Base-by-base conservation (phyloP, 345 rosid species). In the Gynandropsis gynandra region DNA sequence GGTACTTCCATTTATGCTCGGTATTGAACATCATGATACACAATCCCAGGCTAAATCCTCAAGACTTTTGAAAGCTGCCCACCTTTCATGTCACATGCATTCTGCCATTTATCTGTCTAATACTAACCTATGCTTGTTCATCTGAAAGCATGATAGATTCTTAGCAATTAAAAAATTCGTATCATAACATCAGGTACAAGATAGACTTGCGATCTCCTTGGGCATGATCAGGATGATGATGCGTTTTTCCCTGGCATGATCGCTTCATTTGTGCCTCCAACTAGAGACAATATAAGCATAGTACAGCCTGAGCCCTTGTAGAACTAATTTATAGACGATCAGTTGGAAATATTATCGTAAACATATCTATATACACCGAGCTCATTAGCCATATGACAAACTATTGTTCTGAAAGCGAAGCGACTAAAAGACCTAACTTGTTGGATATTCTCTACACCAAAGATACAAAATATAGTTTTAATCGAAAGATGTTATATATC, bases 1-100 rank as follows among this genome's bases (percentile, higher is more conserved):
- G 95, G 98, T 92, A 55, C 37, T 69, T 50, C 19, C 20, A 50
- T 47, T 49, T 57, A 37, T 37, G 29, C 29, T 5, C 29, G n/a
- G n/a, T n/a, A 24, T 24, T 2, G 29, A 24, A 5, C 54, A 37
- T 51, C 42, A 57, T 31, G 13, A 27, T 43, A 21, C 57, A 50
- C 17, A 14, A 42, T 14, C 5, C 12, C 47, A 4, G 13, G n/a
- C 24, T 21, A 1, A 27, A 24, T 27, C 38, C 29, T 24, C n/a
- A 24, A 24, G 29, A 47, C 39, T 39, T 48, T 39, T 47, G 19
- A 9, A 19, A 10, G 9, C 10, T 6, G 40, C 29, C 27, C 46
- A 9, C 45, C 21, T 13, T 54, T 35, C 48, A 39, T 53, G 47
- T 14, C 36, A 52, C 57, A 21, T 24, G 11, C 47, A 20, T 53